Evolutionary conservation across 148 eudicot genomes (phyloP).

Genomic region (Rhododendron simsii): DNA sequence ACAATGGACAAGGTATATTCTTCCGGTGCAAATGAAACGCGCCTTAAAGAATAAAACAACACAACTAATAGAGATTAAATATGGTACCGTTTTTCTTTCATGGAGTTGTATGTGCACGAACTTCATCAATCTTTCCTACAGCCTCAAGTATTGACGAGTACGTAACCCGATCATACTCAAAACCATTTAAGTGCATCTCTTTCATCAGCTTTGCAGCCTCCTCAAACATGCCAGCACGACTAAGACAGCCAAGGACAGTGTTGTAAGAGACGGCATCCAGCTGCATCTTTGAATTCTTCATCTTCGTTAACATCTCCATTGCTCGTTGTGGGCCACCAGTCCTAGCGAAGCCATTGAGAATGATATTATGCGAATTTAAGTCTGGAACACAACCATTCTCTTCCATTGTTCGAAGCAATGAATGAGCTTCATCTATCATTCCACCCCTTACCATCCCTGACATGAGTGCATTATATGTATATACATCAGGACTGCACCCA

Average conservation of each 20-base stretch:
- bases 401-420: constrained; percentile 61
- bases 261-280: constrained; percentile 91
- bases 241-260: constrained; percentile 80
- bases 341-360: constrained; percentile 76
- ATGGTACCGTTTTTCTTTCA: constrained; percentile 11
- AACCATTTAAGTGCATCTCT: constrained; percentile 71
- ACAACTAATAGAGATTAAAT: not conserved
- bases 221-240: constrained; percentile 97
- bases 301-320: constrained; percentile 65
- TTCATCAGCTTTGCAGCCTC: constrained; percentile 90
- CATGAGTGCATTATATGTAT: constrained; percentile 90
- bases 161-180: constrained; percentile 76
- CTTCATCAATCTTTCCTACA: constrained; percentile 84
- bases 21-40: not conserved
- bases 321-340: constrained; percentile 69
- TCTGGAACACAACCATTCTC: constrained; percentile 77
- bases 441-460: constrained; percentile 83
- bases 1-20: not conserved
- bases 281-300: constrained; percentile 55
- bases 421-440: constrained; percentile 76
- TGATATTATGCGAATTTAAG: constrained; percentile 74
- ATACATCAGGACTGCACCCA: constrained; percentile 77
- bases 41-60: not conserved
- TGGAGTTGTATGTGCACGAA: constrained; percentile 12
- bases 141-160: constrained; percentile 96